These are phyloP conservation scores for Aureoboletus auriporus DNA, from an alignment of 768 basidiomycete genomes.

Conservation along the genomic window DNA sequence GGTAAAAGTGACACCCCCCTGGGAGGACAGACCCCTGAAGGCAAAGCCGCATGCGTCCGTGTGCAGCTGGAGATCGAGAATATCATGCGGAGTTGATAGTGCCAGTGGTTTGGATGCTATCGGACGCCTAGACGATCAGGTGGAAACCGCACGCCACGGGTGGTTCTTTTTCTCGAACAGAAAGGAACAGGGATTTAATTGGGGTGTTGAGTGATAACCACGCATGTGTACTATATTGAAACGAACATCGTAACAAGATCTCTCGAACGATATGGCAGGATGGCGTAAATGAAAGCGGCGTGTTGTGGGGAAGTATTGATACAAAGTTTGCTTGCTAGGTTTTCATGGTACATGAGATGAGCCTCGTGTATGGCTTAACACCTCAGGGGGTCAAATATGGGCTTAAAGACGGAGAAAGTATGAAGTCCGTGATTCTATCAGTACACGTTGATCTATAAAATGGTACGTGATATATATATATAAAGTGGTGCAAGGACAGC, in stretches of 20 bases:
- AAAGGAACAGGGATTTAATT: constrained; percentile 2
- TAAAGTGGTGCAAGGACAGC: too few relatives aligned
- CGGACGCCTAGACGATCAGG: background rate
- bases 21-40: constrained; percentile 59
- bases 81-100: constrained; percentile 38
- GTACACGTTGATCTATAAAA: constrained; percentile 2
- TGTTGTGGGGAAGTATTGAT: constrained; percentile 26
- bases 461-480: too few relatives aligned
- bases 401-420: too few relatives aligned
- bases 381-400: constrained; percentile 5
- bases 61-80: constrained; percentile 65
- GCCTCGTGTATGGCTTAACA: constrained; percentile 17
- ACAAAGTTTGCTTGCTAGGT: constrained; percentile 18
- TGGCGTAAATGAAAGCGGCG: constrained; percentile 22
- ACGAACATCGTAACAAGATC: background rate
- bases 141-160: constrained; percentile 12
- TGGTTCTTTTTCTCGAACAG: constrained; percentile 5
- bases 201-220: constrained; percentile 11
- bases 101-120: constrained; percentile 8
- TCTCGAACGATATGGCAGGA: constrained; percentile 3
- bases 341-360: background rate
- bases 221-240: constrained; percentile 13
- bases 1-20: constrained; percentile 35
- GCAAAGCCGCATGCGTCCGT: constrained; percentile 59
- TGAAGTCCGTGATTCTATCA: constrained; percentile 14